These are phyloP conservation scores for Orbilia oligospora DNA, from an alignment of 2,329 filamentous ascomycete genomes.

Conservation along the genomic window DNA sequence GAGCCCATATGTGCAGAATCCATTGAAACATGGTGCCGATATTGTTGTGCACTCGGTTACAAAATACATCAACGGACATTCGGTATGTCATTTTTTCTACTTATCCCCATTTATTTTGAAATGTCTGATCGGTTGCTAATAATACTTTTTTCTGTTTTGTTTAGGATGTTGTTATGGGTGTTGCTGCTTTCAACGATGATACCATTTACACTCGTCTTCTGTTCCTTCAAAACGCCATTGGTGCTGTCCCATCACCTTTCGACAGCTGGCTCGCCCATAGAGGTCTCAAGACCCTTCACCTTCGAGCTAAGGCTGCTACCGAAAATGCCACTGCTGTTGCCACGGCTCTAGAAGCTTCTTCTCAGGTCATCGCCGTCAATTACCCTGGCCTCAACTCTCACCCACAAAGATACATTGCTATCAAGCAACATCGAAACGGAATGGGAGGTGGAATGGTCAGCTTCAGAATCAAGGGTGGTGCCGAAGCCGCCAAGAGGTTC, in stretches of 20 bases:
- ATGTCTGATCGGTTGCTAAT: constrained; percentile 14
- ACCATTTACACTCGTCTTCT: constrained; percentile 81
- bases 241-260: constrained; percentile 92
- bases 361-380: constrained; percentile 89
- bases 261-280: constrained; percentile 98
- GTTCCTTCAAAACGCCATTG: constrained; percentile 98
- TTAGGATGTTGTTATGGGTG: constrained; percentile 95
- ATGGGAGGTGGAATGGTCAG: constrained; percentile 98
- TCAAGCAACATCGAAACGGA: constrained; percentile 91
- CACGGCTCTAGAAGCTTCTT: constrained; percentile 80
- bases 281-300: constrained; percentile 94
- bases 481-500: constrained; percentile 88
- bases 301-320: constrained; percentile 87
- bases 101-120: constrained; percentile 43
- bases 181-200: constrained; percentile 92
- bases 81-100: constrained; percentile 66
- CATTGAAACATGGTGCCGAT: constrained; percentile 93
- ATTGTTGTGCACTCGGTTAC: constrained; percentile 97
- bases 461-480: constrained; percentile 91
- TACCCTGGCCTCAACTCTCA: constrained; percentile 93
- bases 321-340: constrained; percentile 85
- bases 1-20: constrained; percentile 96
- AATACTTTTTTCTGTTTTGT: background rate
- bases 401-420: constrained; percentile 84
- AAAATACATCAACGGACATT: constrained; percentile 99